Evolutionary conservation across 768 basidiomycete species (phyloP).

Genomic region (Pulveroboletus sp.): DNA sequence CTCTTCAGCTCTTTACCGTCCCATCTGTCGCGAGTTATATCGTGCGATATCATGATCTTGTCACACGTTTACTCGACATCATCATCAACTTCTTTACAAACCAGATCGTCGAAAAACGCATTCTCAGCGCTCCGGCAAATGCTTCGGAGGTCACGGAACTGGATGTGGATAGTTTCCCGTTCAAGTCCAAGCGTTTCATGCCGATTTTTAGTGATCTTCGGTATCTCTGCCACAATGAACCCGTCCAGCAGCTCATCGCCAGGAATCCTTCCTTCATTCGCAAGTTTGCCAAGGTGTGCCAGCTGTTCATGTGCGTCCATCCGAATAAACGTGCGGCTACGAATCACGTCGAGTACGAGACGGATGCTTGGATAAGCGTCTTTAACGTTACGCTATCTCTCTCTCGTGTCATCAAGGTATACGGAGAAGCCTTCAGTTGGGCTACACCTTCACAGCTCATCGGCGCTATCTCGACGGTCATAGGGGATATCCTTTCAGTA

Average conservation of each 20-base stretch:
- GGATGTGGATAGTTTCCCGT: constrained; percentile 81
- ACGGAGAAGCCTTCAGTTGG: constrained; percentile 76
- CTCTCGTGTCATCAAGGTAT: constrained; percentile 82
- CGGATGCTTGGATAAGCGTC: constrained; percentile 94
- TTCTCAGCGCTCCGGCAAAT: constrained; percentile 34
- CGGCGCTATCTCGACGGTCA: constrained; percentile 60
- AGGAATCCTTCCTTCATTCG: constrained; percentile 59
- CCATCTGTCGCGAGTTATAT: constrained; percentile 81
- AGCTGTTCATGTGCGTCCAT: constrained; percentile 91
- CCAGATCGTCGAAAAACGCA: constrained; percentile 71
- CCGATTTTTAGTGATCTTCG: constrained; percentile 89
- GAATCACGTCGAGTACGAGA: constrained; percentile 92
- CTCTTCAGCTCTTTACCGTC: constrained; percentile 88
- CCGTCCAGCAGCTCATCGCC: constrained; percentile 77
- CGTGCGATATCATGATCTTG: constrained; percentile 66
- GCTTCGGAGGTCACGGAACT: constrained; percentile 34
- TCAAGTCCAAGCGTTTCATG: constrained; percentile 95
- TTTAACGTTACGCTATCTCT: constrained; percentile 93
- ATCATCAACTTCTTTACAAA: constrained; percentile 92
- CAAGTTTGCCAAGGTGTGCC: constrained; percentile 72
- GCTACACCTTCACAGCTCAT: constrained; percentile 56
- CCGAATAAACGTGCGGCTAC: constrained; percentile 79
- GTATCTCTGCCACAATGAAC: constrained; percentile 75
- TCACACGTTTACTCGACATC: constrained; percentile 73
- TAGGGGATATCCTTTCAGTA: constrained; percentile 67